Conservation (phyloP, 805 yeast species). For the Brettanomyces nanus region DNA sequence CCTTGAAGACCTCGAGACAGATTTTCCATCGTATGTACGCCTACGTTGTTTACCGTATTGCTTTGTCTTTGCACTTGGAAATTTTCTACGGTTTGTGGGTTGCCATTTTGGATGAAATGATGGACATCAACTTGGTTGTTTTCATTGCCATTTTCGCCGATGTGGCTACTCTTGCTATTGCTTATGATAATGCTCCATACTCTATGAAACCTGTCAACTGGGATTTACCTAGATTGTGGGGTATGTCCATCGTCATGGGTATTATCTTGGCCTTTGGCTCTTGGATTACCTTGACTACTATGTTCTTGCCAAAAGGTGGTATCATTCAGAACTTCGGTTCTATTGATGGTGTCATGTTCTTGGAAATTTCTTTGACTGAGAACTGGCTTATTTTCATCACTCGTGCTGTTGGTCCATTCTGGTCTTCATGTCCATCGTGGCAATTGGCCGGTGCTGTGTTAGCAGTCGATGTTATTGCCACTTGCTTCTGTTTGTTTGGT, state of each 20-base stretch:
- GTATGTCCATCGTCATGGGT: conserved; percentile 83
- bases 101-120: conserved; percentile 81
- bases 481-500: conserved; percentile 83
- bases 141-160: conserved; percentile 97
- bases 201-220: conserved; percentile 90
- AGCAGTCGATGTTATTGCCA: conserved; percentile 78
- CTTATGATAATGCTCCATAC: conserved; percentile 95
- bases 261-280: conserved; percentile 75
- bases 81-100: conserved; percentile 94
- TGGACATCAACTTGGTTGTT: conserved; percentile 86
- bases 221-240: conserved; percentile 93
- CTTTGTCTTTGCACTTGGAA: conserved; percentile 90
- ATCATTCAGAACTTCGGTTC: conserved; percentile 91
- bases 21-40: conserved; percentile 99
- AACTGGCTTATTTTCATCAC: conserved; percentile 93
- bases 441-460: conserved; percentile 87
- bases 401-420: conserved; percentile 94
- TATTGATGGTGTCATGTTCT: conserved; percentile 80
- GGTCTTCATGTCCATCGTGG: conserved; percentile 92
- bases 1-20: conserved; percentile 90
- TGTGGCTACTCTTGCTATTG: conserved; percentile 95
- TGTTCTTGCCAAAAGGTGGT: conserved; percentile 82
- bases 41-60: conserved; percentile 96
- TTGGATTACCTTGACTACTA: conserved; percentile 86
- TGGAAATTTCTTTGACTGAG: conserved; percentile 87